Evolutionary conservation across 305 asterid genomes (phyloP), one percentile per base, ranked within the genome.

Genomic region (Solanum chacoense): DNA sequence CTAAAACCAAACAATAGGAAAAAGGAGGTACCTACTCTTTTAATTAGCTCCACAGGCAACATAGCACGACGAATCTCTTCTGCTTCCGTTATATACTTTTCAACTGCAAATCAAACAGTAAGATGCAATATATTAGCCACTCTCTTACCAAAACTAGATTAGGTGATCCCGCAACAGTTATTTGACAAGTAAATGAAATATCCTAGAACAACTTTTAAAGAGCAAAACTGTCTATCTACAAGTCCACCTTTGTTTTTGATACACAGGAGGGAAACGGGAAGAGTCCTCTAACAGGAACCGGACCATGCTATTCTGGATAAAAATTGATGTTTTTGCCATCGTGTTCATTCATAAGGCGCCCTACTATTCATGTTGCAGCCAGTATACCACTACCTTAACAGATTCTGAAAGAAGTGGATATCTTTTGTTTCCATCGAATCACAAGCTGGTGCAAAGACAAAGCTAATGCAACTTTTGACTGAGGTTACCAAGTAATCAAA

Each of bases 21-120:
- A 45, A 45, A 31, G 38, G 87, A 10, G 40, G 89, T 40, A 90
- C 98, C 40, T 87, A 96, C 98, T 90, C 99, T 97, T 91, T 79
- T 93, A 89, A 96, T 95, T 84, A 97, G 95, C 88, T 97, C 95
- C 88, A 93, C 90, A 55, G 99, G 99, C 77, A 96, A 90, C 98
- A 96, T 91, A 76, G 93, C 76, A n/a, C 93, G 97, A 1, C 98
- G 94, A 81, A 96, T 92, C 88, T 94, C 97, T 91, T 94, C 98
- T 42, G 98, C 95, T 92, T 96, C 99, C 94, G 90, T 93, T 50
- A 95, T 89, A 78, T 94, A 91, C 88, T 92, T 89, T 42, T 89
- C 78, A 89, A 78, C 91, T 89, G 84, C 71, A 63, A 0, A 1
- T n/a, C 3, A 35, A 76, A 76, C 31, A 6, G 16, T 2, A 29